Evolutionary conservation across 1,284 basidiomycete genomes (phyloP), one percentile per base, ranked within the genome.

Genomic region (Hypsizygus ulmarius): DNA sequence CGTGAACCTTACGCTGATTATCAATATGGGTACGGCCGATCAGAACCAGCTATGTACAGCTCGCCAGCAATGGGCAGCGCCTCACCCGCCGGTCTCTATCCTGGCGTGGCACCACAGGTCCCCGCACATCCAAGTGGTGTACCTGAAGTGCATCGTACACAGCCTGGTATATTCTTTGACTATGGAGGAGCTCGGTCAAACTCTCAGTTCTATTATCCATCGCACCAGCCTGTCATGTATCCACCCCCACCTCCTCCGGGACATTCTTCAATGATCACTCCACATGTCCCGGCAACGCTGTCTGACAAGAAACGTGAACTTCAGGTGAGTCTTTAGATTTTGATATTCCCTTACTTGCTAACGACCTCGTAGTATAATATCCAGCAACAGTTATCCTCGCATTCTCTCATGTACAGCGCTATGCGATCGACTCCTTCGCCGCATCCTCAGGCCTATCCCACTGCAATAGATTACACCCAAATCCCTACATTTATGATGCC

Each of bases 131-230:
- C 70, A 47, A 73, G 71, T 62, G 58, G 65, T 50, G 65, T 74
- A 41, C 59, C 66, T 51, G 75, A 77, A 47, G 55, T 73, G 35
- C 69, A 71, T 59, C 68, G 70, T 39, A 75, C 76, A 55, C 79
- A 82, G 57, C 65, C 77, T 32, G 71, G 72, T 28, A 56, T 80
- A 44, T 84, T 78, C 64, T 87, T 79, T 53, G 84, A 86, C 55
- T 87, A 79, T 54, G 61, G 70, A 50, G 68, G 69, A 5, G 64
- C 69, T 44, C 74, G 77, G 36, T 71, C 75, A 5, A 66, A 64
- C 25, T 78, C 82, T 1, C 83, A 81, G 53, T 84, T 73, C 61
- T 88, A 74, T 61, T 85, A 82, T 56, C 72, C 82, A 27, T 58
- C 72, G 5, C 72, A 75, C 40, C 84, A 81, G 57, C 68, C 76